Base-by-base conservation (phyloP, 306 rosid genomes). In the Casuarina cunninghamiana region DNA sequence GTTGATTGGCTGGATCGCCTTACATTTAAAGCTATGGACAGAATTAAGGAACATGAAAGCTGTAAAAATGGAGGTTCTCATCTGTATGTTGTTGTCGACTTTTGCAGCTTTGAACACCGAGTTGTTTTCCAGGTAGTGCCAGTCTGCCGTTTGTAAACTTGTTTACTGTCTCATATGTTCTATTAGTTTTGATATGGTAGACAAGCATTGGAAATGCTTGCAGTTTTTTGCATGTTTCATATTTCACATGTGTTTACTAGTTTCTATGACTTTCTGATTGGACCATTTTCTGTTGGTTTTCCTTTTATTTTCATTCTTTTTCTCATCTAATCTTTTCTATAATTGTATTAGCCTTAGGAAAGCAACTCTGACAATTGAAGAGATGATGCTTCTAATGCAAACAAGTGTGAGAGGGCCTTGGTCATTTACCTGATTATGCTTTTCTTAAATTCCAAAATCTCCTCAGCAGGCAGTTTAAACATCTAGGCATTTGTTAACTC, bases 1-100 rank as follows among this genome's bases (percentile, higher is more conserved):
- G 94, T 93, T 72, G 99, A 95, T 84, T 95, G 99, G 99, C 84
- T 95, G 63, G 99, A 95, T 38, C 97, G 97, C 71, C 91, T 95
- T 44, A 87, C 97, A 46, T 92, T 95, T 80, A 92, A 88, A 86
- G 71, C 89, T 51, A 85, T 86, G 90, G 99, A 93, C 71, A 88
- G 46, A 84, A 93, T 89, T 74, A 95, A 89, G 90, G 97, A 93
- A 63, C 88, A 83, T 26, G 97, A 93, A 85, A 86, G 86, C 89
- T 79, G 84, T 69, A 87, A 74, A 85, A 91, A 86, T 74, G 97
- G 97, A 80, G 89, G 85, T 84, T 87, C 96, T 87, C 87, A 92
- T 78, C 68, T 92, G 63, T 93, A 88, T 81, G 82, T 95, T 83
- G 88, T 93, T 81, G 96, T 95, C 57, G 99, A 95, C 83, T 95